Evolutionary conservation across 2,329 filamentous ascomycete genomes (phyloP), one percentile per base, ranked within the genome.

Genomic region (Cercospora beticola): DNA sequence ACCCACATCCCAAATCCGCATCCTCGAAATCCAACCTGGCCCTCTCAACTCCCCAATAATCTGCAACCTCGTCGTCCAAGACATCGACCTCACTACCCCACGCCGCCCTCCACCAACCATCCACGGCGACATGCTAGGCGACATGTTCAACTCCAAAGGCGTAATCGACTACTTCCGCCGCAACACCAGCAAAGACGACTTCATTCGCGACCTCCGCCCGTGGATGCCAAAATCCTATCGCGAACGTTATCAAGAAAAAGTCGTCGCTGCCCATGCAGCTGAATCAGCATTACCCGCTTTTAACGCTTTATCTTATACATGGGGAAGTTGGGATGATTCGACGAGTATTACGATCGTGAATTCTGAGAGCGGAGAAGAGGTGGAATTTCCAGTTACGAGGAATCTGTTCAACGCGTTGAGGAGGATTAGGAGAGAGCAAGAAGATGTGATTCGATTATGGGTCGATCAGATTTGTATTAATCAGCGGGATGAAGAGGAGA

Each of bases 401-500:
- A 59, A 59, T 59, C 16, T 59, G 6, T 59, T 59, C 18, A 21
- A 16, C n/a, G 56, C 56, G 56, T 12, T 59, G 56, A 18, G 56
- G 56, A 31, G 56, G n/a, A 14, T 59, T 14, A n/a, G 56, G 9
- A 59, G 56, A 14, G 56, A 21, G 30, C n/a, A 28, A 31, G 59
- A 26, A 3, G 21, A 46, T 21, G 28, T 62, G 33, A 62, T 43
- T 31, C 33, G 33, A n/a, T 12, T 62, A 14, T 65, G 64, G 64
- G 28, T 60, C 5, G 54, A 65, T 54, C 21, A 40, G 36, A 52
- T 65, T 33, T 65, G 64, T 21, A 61, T 61, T 7, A 52, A 65
- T 31, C 64, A 65, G n/a, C 4, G 14, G 5, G 30, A 65, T 40
- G 21, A 59, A 9, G 23, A 16, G 14, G 64, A 65, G 16, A 59